Evolutionary conservation across 208 protist species (phyloP), one percentile per base, ranked within the genome.

Genomic region (Leishmania arabica): DNA sequence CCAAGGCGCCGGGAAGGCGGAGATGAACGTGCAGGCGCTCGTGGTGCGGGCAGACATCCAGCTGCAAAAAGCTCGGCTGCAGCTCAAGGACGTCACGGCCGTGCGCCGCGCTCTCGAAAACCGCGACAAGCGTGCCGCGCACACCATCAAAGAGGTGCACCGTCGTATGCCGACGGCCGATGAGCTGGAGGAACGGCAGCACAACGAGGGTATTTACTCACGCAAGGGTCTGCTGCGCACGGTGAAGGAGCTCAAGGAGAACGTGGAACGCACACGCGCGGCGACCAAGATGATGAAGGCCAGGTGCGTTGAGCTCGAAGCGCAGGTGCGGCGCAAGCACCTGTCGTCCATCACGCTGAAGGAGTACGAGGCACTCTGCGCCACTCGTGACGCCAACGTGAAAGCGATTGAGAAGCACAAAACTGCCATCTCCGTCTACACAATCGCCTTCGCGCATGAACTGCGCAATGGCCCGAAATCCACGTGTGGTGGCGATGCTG

Each of bases 121-220:
- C 51, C 88, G 92, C 40, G 85, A 95, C 64, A 92, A 94, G 84
- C 86, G 90, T 27, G 86, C 89, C 4, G 89, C 90, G 0, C 89
- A 96, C 73, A 88, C 89, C 15, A 90, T 95, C 66, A 80, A 93
- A 58, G 87, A 90, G 76, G 81, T 91, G 6, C 75, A 90, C 60
- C 88, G 89, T 17, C 58, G 83, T 17, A 87, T 88, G 77, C 84
- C 90, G 0, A 56, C 86, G 1, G 37, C 66, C 8, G 78, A 80
- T 6, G 88, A 95, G 75, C 70, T 91, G 66, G 56, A 87, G 74
- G 72, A 87, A n/a, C 84, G 90, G 17, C 88, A 95, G 79, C 75
- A 91, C 0, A 91, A 91, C 53, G 94, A 97, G 37, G 88, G 84
- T 40, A 88, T 95, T 65, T 97, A 96, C 83, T 87, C 78, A 77